These are phyloP conservation scores for Hyphodiscus hymeniophilus DNA, from an alignment of 495 filamentous ascomycete species.

Conservation along the genomic window DNA sequence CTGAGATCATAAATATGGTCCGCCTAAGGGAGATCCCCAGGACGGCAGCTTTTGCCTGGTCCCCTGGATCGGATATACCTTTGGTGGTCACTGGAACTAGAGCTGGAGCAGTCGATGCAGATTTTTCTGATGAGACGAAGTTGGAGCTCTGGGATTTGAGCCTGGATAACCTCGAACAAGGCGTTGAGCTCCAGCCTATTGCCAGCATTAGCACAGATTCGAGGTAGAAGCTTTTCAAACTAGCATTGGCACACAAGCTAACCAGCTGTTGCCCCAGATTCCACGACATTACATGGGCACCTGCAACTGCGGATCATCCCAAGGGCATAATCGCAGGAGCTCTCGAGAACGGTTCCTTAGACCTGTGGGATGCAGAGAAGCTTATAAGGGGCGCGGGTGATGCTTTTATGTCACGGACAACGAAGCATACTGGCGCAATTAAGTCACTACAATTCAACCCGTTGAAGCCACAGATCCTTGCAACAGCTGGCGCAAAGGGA, in stretches of 20 bases:
- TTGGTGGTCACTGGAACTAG: constrained; percentile 91
- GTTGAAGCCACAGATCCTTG: constrained; percentile 82
- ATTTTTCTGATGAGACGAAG: constrained; percentile 96
- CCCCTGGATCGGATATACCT: constrained; percentile 63
- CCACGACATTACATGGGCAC: constrained; percentile 92
- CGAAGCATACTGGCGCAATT: constrained; percentile 87
- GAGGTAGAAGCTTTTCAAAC: constrained; percentile 46
- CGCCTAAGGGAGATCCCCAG: constrained; percentile 89
- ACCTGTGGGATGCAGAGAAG: constrained; percentile 92
- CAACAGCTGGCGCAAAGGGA: constrained; percentile 87
- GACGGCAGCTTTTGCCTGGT: constrained; percentile 97
- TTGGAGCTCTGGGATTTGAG: constrained; percentile 93
- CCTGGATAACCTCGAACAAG: constrained; percentile 63
- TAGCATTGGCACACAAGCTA: constrained; percentile 4
- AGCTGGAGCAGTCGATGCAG: constrained; percentile 89
- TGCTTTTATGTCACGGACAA: constrained; percentile 76
- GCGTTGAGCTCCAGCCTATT: constrained; percentile 76
- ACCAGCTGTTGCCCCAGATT: constrained; percentile 51
- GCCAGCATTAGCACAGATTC: constrained; percentile 82
- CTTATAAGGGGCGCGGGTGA: constrained; percentile 62
- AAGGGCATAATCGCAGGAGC: constrained; percentile 89
- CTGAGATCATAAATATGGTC: constrained; percentile 60
- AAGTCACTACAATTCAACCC: constrained; percentile 98
- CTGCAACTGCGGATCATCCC: constrained; percentile 64
- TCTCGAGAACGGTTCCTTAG: constrained; percentile 91